Percentiles rank a stretch among this genome's conserved stretches.
Evolutionary conservation across 208 protist genomes (phyloP).

Genomic region (Acanthamoeba royreba): DNA sequence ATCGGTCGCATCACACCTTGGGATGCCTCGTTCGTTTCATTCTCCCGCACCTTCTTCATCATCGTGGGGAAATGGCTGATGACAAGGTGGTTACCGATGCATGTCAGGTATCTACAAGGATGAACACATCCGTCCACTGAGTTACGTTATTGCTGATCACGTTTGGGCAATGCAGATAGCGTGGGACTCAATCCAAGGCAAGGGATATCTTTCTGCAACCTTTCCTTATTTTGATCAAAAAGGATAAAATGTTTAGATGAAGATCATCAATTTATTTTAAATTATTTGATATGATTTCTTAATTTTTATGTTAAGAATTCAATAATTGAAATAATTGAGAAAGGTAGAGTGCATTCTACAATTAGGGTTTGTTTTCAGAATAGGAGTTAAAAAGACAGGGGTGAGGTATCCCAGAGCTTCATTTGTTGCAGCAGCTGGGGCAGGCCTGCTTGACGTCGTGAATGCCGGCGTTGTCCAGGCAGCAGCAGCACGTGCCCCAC

Average conservation of each 20-base stretch:
- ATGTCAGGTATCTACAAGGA: conserved; percentile 45
- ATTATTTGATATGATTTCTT: too few relatives aligned
- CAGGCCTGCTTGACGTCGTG: background rate
- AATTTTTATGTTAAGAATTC: too few relatives aligned
- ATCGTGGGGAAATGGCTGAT: background rate
- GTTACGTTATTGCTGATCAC: conserved; percentile 54
- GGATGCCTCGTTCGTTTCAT: conserved; percentile 48
- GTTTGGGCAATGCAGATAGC: background rate
- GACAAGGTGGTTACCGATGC: background rate
- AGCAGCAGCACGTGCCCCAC: background rate
- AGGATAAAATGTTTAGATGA: too few relatives aligned
- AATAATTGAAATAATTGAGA: too few relatives aligned
- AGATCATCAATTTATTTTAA: too few relatives aligned
- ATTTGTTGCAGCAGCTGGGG: background rate
- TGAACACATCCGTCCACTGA: conserved; percentile 60
- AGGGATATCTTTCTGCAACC: too few relatives aligned
- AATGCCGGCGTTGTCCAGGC: background rate
- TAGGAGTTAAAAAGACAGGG: too few relatives aligned
- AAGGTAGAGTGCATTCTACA: too few relatives aligned
- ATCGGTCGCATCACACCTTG: conserved; percentile 60
- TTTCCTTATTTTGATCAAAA: too few relatives aligned
- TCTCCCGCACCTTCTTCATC: background rate
- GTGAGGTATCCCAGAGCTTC: too few relatives aligned
- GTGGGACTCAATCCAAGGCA: too few relatives aligned
- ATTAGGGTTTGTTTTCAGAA: too few relatives aligned